Base-by-base conservation (phyloP, 306 rosid genomes). In the Castanospermum australe region DNA sequence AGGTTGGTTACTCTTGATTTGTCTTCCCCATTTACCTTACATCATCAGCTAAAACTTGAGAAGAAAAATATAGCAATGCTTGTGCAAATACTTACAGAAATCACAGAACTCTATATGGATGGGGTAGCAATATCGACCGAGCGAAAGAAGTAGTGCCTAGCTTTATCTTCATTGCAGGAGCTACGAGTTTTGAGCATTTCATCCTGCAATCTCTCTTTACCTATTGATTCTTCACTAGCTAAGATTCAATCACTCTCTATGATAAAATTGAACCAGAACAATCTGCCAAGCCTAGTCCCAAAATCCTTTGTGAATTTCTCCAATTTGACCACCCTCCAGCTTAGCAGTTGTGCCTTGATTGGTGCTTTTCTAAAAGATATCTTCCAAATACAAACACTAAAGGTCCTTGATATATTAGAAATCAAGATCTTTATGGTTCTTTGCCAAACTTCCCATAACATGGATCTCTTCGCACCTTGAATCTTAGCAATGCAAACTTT, bases 31-130 rank as follows among this genome's bases (percentile, higher is more conserved):
- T 25, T 8, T 6, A 1, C 39, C 8, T 1, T n/a, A 1, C 3
- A 4, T 11, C 15, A 48, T 4, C 0, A 0, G 0, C 10, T 63
- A 1, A 63, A 56, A 54, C 79, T 76, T 52, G 69, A 76, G 38
- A 55, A 28, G 10, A 72, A 65, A 69, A 22, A 21, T 17, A 8
- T 84, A 2, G 1, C 7, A 5, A 14, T 36, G 55, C 5, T 83
- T 17, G 17, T 73, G 6, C 62, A 65, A 1, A 79, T 82, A 24
- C 44, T 90, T 12, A 10, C 60, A 0, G 14, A 52, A 24, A 77
- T 88, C 17, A 3, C 0, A 5, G 80, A 75, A 54, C 33, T 88
- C 1, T 15, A 50, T 81, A 61, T 90, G 0, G 90, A 90, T 83
- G 84, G 88, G 28, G 51, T 79, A 0, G 5, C 0, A 0, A 55